Evolutionary conservation across 2,329 filamentous ascomycete genomes (phyloP).

Genomic region (Ascochyta koolunga): DNA sequence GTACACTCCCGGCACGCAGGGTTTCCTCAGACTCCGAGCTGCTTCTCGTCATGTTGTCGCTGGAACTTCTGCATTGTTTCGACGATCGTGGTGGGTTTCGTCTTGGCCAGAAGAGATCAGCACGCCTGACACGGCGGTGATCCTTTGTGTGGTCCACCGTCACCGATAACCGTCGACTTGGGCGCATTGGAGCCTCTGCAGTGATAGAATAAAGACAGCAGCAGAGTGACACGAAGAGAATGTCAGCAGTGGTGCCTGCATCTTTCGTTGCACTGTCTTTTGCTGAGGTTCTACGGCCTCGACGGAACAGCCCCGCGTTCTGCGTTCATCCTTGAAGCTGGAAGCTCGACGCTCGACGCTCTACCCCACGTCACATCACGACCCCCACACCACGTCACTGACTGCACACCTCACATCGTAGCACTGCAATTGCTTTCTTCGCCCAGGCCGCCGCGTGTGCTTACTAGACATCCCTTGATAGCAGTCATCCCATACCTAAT

Average conservation of each 20-base stretch:
- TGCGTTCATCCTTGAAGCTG: background rate
- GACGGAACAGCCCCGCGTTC: background rate
- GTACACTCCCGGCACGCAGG: background rate
- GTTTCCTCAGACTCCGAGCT: background rate
- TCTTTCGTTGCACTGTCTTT: background rate
- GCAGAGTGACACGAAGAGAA: background rate
- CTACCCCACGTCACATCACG: background rate
- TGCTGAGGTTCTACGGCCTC: background rate
- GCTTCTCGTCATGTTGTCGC: slow-evolving; percentile 1
- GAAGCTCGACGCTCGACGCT: background rate
- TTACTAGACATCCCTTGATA: background rate
- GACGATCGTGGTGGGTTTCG: slow-evolving; percentile 4
- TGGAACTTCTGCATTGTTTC: slow-evolving; percentile 3
- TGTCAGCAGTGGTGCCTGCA: background rate
- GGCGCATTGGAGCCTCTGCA: background rate
- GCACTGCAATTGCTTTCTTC: background rate
- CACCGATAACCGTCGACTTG: background rate
- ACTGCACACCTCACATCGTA: too few relatives aligned
- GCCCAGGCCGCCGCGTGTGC: too few relatives aligned
- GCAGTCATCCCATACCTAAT: background rate
- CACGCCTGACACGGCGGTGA: slow-evolving; percentile 9
- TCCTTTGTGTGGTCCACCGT: background rate
- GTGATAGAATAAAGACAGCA: background rate
- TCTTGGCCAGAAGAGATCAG: slow-evolving; percentile 24
- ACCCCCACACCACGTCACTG: too few relatives aligned